A percentile compares a stretch with the other conserved stretches of the same genome.
These are phyloP conservation scores for Chamaecyparis obtusa DNA, from an alignment of 75 land plant species.

Conservation along the genomic window DNA sequence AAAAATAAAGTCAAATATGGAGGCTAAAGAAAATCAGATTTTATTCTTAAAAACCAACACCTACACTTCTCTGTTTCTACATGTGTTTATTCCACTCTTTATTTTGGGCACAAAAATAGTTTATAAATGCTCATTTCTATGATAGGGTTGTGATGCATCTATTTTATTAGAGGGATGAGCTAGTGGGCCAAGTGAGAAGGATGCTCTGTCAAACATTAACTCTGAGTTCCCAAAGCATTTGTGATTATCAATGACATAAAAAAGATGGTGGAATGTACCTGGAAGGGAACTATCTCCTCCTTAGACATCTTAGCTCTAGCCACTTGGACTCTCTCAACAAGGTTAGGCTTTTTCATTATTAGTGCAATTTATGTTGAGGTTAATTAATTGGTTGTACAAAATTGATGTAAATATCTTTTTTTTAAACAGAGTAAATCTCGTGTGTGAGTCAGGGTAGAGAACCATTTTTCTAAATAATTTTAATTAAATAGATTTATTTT, in stretches of 20 bases:
- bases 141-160: slow-evolving; percentile 59
- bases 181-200: slow-evolving; percentile 40
- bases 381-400: no score
- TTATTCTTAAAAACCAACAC: no score
- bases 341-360: slow-evolving; percentile 15
- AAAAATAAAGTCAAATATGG: no score
- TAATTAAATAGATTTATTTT: no score
- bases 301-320: slow-evolving; percentile 55
- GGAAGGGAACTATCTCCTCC: slow-evolving; percentile 46
- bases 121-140: background rate
- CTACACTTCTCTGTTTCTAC: background rate
- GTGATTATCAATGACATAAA: slow-evolving; percentile 37
- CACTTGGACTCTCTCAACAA: slow-evolving; percentile 36
- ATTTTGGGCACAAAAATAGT: background rate
- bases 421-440: no score
- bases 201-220: slow-evolving; percentile 36
- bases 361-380: no score
- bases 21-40: no score
- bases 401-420: no score
- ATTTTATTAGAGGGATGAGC: slow-evolving; percentile 41
- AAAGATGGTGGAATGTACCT: slow-evolving; percentile 18
- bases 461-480: no score
- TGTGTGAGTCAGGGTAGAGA: no score
- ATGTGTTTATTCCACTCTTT: background rate
- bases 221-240: slow-evolving; percentile 39